Percentiles rank a stretch among this genome's conserved stretches.
These are phyloP conservation scores for Inonotus obliquus DNA, from an alignment of 1,284 basidiomycete species.

Conservation along the genomic window DNA sequence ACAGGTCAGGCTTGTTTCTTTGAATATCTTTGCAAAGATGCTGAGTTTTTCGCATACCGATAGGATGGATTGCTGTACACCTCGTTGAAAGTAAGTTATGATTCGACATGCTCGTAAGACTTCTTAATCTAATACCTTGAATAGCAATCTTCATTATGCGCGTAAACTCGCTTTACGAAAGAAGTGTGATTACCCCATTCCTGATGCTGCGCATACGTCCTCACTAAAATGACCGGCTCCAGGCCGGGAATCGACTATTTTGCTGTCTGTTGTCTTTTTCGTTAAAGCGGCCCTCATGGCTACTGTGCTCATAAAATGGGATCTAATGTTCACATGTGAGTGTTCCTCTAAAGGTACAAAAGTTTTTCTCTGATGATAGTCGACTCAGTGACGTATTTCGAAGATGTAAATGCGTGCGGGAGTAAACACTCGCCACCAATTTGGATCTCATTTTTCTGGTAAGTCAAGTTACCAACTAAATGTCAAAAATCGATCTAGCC, in stretches of 20 bases:
- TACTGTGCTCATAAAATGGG: slow-evolving; percentile 1
- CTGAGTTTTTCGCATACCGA: neutral
- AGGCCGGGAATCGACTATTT: slow-evolving; percentile 1
- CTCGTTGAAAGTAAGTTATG: slow-evolving; percentile 3
- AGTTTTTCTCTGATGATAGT: neutral
- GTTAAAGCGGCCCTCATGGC: neutral
- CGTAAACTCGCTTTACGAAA: slow-evolving; percentile 5
- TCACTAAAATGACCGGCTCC: neutral
- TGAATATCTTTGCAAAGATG: neutral
- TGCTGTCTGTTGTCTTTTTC: neutral
- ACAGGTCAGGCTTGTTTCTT: neutral
- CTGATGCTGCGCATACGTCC: neutral
- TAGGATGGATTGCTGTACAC: slow-evolving; percentile 4
- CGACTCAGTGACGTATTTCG: neutral
- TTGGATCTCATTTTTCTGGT: slow-evolving; percentile 7
- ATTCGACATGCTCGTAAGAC: too few species aligned
- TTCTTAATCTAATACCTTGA: neutral
- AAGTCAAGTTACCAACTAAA: neutral
- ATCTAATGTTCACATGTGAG: neutral
- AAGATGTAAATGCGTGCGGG: slow-evolving; percentile 3
- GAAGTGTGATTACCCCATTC: neutral
- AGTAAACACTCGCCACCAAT: neutral
- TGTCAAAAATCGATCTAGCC: neutral
- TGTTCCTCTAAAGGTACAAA: neutral
- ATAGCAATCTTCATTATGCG: slow-evolving; percentile 9